Percentiles rank a stretch among this genome's conserved stretches.
These are phyloP conservation scores for Pistacia integerrima DNA, from an alignment of 345 rosid genomes.

Conservation along the genomic window DNA sequence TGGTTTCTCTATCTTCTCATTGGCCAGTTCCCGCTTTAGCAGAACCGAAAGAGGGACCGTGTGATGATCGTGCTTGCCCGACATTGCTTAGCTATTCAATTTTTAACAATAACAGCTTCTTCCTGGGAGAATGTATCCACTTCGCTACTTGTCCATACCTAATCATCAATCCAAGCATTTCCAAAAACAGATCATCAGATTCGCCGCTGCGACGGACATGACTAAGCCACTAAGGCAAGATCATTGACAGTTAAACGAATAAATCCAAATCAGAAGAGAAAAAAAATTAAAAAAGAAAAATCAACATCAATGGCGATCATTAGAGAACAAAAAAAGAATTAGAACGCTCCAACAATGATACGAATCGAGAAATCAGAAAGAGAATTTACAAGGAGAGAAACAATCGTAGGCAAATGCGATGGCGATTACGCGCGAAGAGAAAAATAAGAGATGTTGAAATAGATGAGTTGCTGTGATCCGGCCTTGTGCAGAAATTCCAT, in stretches of 20 bases:
- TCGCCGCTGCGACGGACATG: constrained; percentile 12
- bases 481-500: constrained; percentile 47
- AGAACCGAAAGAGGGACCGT: constrained; percentile 89
- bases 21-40: constrained; percentile 83
- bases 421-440: constrained; percentile 30
- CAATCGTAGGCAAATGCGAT: constrained; percentile 10
- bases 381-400: constrained; percentile 29
- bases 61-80: constrained; percentile 65
- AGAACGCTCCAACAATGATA: neutral
- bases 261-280: constrained; percentile 14
- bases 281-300: constrained; percentile 2
- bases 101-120: constrained; percentile 10
- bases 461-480: constrained; percentile 43
- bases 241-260: neutral
- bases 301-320: constrained; percentile 33
- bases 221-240: neutral
- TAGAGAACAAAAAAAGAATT: neutral
- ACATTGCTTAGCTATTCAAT: constrained; percentile 39
- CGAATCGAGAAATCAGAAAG: constrained; percentile 8
- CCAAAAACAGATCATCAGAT: constrained; percentile 3
- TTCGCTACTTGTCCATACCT: constrained; percentile 24
- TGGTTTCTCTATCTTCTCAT: constrained; percentile 77
- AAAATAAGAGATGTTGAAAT: constrained; percentile 14
- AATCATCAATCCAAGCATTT: neutral
- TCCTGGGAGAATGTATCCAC: constrained; percentile 14